Evolutionary conservation across 2,329 filamentous ascomycete species (phyloP), one percentile per base, ranked within the genome.

Genomic region (Xylogone sp.): DNA sequence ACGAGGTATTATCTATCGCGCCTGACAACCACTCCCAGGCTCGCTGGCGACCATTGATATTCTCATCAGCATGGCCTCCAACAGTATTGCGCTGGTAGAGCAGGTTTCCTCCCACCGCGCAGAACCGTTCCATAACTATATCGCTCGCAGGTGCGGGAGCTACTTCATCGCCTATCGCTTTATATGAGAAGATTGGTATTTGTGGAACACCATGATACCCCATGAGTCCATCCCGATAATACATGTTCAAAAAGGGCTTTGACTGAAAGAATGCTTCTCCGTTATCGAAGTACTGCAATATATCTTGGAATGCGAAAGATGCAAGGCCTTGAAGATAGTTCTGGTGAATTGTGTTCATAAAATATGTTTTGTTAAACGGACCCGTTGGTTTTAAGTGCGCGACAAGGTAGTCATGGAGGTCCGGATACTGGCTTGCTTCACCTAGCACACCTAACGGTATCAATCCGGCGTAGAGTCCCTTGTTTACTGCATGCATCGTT

Each of bases 121-220:
- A 78, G 50, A 73, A 76, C 12, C 62, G 55, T 0, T 64, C 48
- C 1, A 76, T 67, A 18, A 77, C 56, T 0, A 54, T 63, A 46
- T 79, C 74, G 3, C 72, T 76, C 24, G 74, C 71, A 8, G 57
- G 62, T 4, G 76, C 62, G 2, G 67, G 63, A 7, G 69, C 72
- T 48, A 75, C 63, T 48, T 77, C 69, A 34, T 80, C 76, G 2
- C 59, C 54, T n/a, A 71, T 67, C 0, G 75, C 71, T 54, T 79
- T 79, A 61, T 79, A 78, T 2, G 76, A 58, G 52, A 75, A 74
- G 3, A 79, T 49, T 0, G 76, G 75, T 57, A 77, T 74, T 9
- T 62, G 51, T 0, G 75, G 76, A 0, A 68, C 62, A 46, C 70
- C 70, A 45, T 72, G 67, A 65, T 43, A 20, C 10, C 52, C 53